Evolutionary conservation across 2,329 filamentous ascomycete species (phyloP).

Genomic region (Aschersonia sp.): DNA sequence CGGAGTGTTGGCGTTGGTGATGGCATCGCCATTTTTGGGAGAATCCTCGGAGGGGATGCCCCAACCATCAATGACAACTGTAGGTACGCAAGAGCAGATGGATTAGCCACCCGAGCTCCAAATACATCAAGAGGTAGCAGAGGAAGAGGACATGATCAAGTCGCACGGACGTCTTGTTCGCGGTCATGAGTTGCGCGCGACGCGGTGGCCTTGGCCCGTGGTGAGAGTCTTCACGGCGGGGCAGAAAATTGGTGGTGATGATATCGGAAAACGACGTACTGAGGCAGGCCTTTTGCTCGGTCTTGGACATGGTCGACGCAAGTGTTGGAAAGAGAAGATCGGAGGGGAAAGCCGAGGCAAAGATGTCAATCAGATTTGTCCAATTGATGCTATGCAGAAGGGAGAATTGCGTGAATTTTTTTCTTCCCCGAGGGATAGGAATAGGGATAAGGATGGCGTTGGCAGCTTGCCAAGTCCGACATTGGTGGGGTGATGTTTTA

Average conservation of each 20-base stretch:
- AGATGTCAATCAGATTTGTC: neutral
- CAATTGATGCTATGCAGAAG: neutral
- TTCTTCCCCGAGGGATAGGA: neutral
- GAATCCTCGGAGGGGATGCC: conserved; percentile 71
- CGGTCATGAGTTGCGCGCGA: conserved; percentile 5
- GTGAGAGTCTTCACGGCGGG: conserved; percentile 5
- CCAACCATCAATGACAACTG: conserved; percentile 99
- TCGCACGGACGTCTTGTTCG: neutral
- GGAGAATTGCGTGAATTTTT: conserved; percentile 3
- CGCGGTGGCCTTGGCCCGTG: conserved; percentile 4
- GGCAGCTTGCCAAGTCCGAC: neutral
- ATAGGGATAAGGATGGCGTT: too few relatives aligned
- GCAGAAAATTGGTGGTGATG: conserved; percentile 8
- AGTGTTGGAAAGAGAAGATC: neutral
- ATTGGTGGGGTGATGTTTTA: conserved; percentile 4
- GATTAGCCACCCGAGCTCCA: conserved; percentile 46
- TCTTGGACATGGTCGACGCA: conserved; percentile 31
- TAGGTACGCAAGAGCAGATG: conserved; percentile 32
- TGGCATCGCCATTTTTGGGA: conserved; percentile 84
- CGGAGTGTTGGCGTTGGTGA: conserved; percentile 83
- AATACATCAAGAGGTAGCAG: conserved; percentile 38
- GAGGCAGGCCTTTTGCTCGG: conserved; percentile 46
- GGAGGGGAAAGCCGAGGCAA: neutral
- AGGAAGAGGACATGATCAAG: conserved; percentile 27
- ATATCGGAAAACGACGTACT: conserved; percentile 33